Conservation (phyloP, 768 basidiomycete genomes). For the Suillus fuscotomentosus region DNA sequence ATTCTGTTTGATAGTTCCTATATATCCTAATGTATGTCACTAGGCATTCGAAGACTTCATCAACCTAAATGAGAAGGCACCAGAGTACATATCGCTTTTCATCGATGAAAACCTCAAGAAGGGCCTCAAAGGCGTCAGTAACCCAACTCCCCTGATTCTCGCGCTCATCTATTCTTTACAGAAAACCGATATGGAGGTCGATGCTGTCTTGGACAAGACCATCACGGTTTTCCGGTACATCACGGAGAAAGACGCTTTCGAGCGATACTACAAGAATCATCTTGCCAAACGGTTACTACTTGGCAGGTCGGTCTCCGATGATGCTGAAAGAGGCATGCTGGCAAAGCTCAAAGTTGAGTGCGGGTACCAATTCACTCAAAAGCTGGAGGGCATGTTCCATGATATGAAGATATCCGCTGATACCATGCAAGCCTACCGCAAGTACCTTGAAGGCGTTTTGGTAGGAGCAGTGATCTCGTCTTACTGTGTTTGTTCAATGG, state of each 20-base stretch:
- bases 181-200: conserved; percentile 96
- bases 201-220: conserved; percentile 88
- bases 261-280: conserved; percentile 96
- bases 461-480: conserved; percentile 40
- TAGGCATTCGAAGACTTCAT: conserved; percentile 94
- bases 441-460: conserved; percentile 52
- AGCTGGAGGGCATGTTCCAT: conserved; percentile 98
- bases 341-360: conserved; percentile 96
- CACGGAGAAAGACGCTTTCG: conserved; percentile 95
- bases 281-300: conserved; percentile 89
- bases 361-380: conserved; percentile 95
- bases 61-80: conserved; percentile 81
- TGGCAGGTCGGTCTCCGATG: conserved; percentile 89
- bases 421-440: conserved; percentile 71
- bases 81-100: conserved; percentile 95
- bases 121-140: conserved; percentile 87
- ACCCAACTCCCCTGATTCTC: conserved; percentile 3
- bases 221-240: conserved; percentile 95
- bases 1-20: background rate
- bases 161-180: conserved; percentile 5
- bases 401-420: conserved; percentile 92
- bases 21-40: conserved; percentile 7
- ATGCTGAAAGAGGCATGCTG: conserved; percentile 96
- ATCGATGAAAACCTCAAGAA: conserved; percentile 96
- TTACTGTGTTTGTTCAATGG: conserved; percentile 12